Base-by-base conservation (phyloP, 2,329 filamentous ascomycete species). In the Colletotrichum abscissum region DNA sequence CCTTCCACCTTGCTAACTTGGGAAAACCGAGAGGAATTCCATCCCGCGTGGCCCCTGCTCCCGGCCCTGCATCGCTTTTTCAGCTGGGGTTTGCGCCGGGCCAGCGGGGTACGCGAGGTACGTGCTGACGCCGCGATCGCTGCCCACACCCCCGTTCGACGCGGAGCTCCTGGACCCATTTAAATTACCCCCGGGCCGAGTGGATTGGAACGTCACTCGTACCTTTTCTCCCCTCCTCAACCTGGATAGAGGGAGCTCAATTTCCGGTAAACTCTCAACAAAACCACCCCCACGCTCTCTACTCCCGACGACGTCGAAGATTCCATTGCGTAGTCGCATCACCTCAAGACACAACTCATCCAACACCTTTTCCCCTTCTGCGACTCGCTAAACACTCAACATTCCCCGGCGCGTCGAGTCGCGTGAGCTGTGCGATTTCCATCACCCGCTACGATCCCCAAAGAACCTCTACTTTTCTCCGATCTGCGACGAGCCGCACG, bases 161-260 rank as follows among this genome's bases (percentile, higher is more conserved):
- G 64, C 65, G 38, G 69, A 64, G 12, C 55, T 30, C 11, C 28
- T 5, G 22, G 33, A 8, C 46, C 70, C 70, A 73, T 46, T 63
- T 52, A 26, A 19, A 24, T 24, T 35, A 16, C 33, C 59, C 33
- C 67, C 55, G 33, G 33, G 28, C 22, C 70, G 54, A 9, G 64
- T 57, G 19, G 42, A 56, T 60, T 63, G 58, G 67, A 64, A 69
- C 49, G 67, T 73, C 52, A 56, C 49, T 49, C 55, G 28, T 4
- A 30, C 42, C 19, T 49, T 49, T 42, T 42, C 16, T 19, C 42
- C 19, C 16, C 19, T 22, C 16, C 42, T 2, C 33, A 49, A 38
- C 30, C n/a, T 42, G 49, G 63, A 52, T 42, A 30, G 16, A 62
- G 2, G 69, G 54, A 49, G 54, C 60, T 65, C 57, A 26, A 26